phyloP scores from a whole-genome alignment of 2,329 filamentous ascomycete species.

The Neurospora sp. region DNA sequence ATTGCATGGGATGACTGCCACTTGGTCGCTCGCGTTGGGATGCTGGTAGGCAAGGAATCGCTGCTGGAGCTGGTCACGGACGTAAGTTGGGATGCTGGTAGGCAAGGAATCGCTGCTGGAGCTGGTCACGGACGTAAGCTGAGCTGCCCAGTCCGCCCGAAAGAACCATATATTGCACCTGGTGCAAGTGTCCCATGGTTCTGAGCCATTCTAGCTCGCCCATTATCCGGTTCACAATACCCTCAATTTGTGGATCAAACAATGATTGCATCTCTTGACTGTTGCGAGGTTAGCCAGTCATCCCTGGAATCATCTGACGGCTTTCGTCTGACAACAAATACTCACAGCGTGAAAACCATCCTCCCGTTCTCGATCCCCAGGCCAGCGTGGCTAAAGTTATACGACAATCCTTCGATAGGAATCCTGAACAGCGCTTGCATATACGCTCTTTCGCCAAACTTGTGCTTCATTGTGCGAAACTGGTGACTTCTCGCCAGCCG shows the following conservation, averaged over 20 bases:
- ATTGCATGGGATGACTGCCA: constrained; percentile 32
- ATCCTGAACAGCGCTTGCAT: constrained; percentile 31
- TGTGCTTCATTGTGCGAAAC: constrained; percentile 22
- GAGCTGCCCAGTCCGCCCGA: constrained; percentile 37
- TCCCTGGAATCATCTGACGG: background rate
- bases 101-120: constrained; percentile 27
- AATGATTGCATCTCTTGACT: constrained; percentile 33
- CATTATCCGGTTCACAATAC: constrained; percentile 28
- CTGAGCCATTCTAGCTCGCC: constrained; percentile 32
- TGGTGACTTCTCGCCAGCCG: constrained; percentile 20
- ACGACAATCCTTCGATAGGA: constrained; percentile 32
- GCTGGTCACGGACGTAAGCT: constrained; percentile 33
- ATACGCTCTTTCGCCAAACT: constrained; percentile 35
- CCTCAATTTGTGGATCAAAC: constrained; percentile 32
- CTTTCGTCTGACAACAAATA: background rate
- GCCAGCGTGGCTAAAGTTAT: constrained; percentile 27
- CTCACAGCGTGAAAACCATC: constrained; percentile 31
- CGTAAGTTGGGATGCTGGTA: constrained; percentile 31
- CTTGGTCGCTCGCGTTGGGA: constrained; percentile 23
- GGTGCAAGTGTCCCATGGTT: constrained; percentile 20
- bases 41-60: constrained; percentile 25
- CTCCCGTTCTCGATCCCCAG: constrained; percentile 30
- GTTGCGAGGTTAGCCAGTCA: background rate
- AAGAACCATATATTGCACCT: constrained; percentile 30
- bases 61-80: constrained; percentile 32